Evolutionary conservation across 2,329 filamentous ascomycete species (phyloP).

Genomic region (Colletotrichum cereale): DNA sequence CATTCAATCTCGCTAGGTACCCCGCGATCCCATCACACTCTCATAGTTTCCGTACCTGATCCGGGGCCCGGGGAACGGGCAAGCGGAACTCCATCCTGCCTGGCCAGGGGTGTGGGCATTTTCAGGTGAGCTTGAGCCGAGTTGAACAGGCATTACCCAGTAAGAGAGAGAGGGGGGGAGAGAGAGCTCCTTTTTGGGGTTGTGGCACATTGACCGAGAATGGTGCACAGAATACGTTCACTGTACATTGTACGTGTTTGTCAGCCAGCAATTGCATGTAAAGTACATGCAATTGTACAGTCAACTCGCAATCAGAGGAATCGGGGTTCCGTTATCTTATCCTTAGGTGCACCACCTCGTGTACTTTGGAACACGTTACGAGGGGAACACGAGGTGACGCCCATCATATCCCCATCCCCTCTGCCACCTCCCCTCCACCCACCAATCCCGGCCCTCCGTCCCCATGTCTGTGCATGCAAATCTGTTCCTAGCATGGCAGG

Average conservation of each 20-base stretch:
- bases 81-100: conserved; percentile 5
- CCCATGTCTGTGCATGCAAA: conserved; percentile 9
- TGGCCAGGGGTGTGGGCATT: not conserved
- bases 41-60: not conserved
- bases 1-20: not conserved
- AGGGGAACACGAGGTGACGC: conserved; percentile 24
- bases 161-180: not conserved
- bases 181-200: not conserved
- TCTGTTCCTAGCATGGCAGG: not conserved
- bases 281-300: no score
- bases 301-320: no score
- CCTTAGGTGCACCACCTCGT: not conserved
- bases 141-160: conserved; percentile 26
- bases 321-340: not conserved
- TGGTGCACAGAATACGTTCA: no score
- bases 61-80: not conserved
- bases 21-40: no score
- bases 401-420: conserved; percentile 1
- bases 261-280: not conserved
- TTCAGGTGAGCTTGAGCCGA: conserved; percentile 28
- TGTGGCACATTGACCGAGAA: conserved; percentile 10
- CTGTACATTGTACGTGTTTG: no score
- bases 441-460: not conserved
- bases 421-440: not conserved
- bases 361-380: conserved; percentile 17